phyloP scores from a whole-genome alignment of 306 rosid species.

The Parietaria judaica region DNA sequence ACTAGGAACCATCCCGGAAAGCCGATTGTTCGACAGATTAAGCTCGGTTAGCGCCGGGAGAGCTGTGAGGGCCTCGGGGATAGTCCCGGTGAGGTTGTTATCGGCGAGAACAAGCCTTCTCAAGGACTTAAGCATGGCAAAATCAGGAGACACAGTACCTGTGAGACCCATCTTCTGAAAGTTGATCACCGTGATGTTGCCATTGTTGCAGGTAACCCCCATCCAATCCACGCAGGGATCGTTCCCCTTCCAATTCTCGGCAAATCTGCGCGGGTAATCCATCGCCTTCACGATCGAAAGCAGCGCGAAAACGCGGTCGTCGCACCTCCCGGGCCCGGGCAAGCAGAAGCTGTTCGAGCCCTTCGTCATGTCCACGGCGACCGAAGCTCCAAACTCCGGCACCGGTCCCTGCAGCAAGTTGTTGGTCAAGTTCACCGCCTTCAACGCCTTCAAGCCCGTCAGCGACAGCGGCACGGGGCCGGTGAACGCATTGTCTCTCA shows the following conservation, averaged over 20 bases:
- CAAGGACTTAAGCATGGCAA: slow-evolving; percentile 45
- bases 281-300: slow-evolving; percentile 42
- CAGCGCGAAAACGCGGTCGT: slow-evolving; percentile 41
- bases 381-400: slow-evolving; percentile 45
- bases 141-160: slow-evolving; percentile 54
- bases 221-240: slow-evolving; percentile 69
- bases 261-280: slow-evolving; percentile 67
- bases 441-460: slow-evolving; percentile 38
- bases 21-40: slow-evolving; percentile 56
- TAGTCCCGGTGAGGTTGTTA: slow-evolving; percentile 59
- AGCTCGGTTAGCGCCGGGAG: slow-evolving; percentile 48
- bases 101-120: slow-evolving; percentile 54
- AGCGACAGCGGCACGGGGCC: slow-evolving; percentile 67
- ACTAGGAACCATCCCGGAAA: slow-evolving; percentile 54
- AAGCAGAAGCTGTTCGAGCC: slow-evolving; percentile 64
- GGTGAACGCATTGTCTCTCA: slow-evolving; percentile 67
- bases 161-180: slow-evolving; percentile 71
- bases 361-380: slow-evolving; percentile 48
- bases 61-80: slow-evolving; percentile 52
- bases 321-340: slow-evolving; percentile 51
- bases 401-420: slow-evolving; percentile 61
- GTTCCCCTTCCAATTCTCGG: slow-evolving; percentile 69
- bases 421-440: slow-evolving; percentile 63
- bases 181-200: slow-evolving; percentile 49
- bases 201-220: slow-evolving; percentile 56